Conservation (phyloP, 768 basidiomycete species). For the Pulveroboletus frians region DNA sequence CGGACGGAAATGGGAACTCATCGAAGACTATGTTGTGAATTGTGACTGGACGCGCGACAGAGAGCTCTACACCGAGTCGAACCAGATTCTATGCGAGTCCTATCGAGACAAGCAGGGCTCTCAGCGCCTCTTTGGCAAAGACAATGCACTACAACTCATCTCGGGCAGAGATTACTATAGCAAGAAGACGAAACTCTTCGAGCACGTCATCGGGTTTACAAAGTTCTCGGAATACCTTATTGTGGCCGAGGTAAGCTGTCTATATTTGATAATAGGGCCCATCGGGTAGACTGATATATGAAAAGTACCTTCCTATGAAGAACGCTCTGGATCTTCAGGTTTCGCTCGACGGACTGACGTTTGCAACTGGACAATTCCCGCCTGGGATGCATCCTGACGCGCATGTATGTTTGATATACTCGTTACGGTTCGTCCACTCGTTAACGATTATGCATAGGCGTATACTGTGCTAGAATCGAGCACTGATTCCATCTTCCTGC, state of each 20-base stretch:
- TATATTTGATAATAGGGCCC: background rate
- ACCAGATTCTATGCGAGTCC: conserved; percentile 89
- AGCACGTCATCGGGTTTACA: conserved; percentile 88
- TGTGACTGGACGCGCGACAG: conserved; percentile 90
- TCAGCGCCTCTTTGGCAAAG: conserved; percentile 52
- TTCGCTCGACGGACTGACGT: conserved; percentile 83
- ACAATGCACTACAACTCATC: conserved; percentile 73
- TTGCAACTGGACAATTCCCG: conserved; percentile 86
- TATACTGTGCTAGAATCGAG: conserved; percentile 94
- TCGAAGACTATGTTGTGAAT: conserved; percentile 85
- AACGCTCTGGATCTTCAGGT: conserved; percentile 80
- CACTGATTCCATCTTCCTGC: conserved; percentile 90
- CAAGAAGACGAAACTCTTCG: conserved; percentile 73
- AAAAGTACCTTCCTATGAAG: conserved; percentile 47
- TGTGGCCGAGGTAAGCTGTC: conserved; percentile 75
- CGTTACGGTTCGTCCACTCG: background rate
- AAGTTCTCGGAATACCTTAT: conserved; percentile 97
- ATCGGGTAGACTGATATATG: conserved; percentile 20
- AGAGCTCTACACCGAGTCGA: conserved; percentile 72
- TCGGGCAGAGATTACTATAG: conserved; percentile 69
- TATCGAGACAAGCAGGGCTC: conserved; percentile 77
- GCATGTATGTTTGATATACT: conserved; percentile 52
- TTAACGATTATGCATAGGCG: conserved; percentile 43
- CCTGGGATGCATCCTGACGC: conserved; percentile 85
- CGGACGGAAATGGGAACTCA: conserved; percentile 66